Evolutionary conservation across 495 filamentous ascomycete genomes (phyloP).

Genomic region (Neurospora discreta): DNA sequence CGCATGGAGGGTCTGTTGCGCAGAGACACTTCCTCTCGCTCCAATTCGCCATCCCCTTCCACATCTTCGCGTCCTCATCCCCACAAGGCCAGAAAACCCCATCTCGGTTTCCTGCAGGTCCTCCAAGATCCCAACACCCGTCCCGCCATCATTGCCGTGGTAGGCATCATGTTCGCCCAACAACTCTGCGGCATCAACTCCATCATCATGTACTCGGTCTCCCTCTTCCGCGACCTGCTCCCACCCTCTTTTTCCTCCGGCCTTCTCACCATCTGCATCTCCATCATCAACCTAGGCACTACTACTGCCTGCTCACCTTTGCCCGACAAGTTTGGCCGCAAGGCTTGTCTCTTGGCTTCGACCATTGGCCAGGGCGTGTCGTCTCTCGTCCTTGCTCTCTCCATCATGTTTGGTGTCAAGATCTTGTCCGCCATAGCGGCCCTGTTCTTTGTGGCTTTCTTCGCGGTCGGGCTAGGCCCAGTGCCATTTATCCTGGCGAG

Average conservation of each 20-base stretch:
- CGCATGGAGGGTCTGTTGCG: constrained; percentile 8
- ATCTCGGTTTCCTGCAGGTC: constrained; percentile 58
- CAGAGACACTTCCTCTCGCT: constrained; percentile 3
- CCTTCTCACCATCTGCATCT: constrained; percentile 73
- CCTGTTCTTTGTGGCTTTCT: constrained; percentile 75
- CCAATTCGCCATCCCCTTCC: constrained; percentile 1
- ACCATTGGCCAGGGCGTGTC: constrained; percentile 73
- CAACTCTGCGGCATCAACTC: constrained; percentile 92
- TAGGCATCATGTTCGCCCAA: constrained; percentile 85
- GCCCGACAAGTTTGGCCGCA: constrained; percentile 78
- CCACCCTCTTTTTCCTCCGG: constrained; percentile 54
- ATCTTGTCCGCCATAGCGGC: constrained; percentile 69
- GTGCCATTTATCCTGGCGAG: constrained; percentile 89
- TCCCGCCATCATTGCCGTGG: constrained; percentile 71
- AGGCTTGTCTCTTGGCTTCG: constrained; percentile 66
- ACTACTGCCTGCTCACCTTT: constrained; percentile 72
- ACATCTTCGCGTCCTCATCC: constrained; percentile 23
- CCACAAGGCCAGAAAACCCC: constrained; percentile 21
- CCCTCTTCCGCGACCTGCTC: constrained; percentile 65
- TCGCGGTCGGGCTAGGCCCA: constrained; percentile 84
- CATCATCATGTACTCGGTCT: constrained; percentile 96
- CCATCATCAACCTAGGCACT: constrained; percentile 71
- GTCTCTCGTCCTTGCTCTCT: constrained; percentile 61
- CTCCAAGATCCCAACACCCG: constrained; percentile 54
- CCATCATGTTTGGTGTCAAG: constrained; percentile 57